Percentiles rank a stretch among this genome's conserved stretches.
Evolutionary conservation across 2,329 filamentous ascomycete species (phyloP).

Genomic region (Chrysoporthe cubensis): DNA sequence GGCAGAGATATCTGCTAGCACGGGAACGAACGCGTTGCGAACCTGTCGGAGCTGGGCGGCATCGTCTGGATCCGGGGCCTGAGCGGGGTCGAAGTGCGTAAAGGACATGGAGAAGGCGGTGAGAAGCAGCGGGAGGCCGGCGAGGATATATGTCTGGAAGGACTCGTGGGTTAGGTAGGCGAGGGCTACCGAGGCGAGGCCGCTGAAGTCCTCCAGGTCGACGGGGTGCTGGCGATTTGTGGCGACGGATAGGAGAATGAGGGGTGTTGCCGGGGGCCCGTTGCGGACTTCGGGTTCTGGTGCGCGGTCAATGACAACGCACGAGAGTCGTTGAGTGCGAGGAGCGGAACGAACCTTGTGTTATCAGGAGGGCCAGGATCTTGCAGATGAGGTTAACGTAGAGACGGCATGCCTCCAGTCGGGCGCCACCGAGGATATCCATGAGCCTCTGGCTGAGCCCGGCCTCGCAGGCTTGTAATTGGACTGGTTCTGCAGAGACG

Average conservation of each 20-base stretch:
- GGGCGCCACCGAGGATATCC: slow-evolving; percentile 51
- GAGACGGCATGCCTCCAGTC: slow-evolving; percentile 44
- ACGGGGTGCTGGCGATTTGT: slow-evolving; percentile 43
- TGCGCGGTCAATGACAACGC: slow-evolving; percentile 24
- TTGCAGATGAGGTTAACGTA: slow-evolving; percentile 60
- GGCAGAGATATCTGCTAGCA: slow-evolving; percentile 53
- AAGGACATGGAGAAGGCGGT: slow-evolving; percentile 53
- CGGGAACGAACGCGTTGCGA: slow-evolving; percentile 53
- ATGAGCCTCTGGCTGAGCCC: slow-evolving; percentile 55
- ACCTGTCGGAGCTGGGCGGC: slow-evolving; percentile 52
- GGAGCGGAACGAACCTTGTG: slow-evolving; percentile 46
- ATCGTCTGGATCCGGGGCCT: slow-evolving; percentile 50
- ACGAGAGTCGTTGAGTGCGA: background rate
- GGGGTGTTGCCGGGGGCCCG: slow-evolving; percentile 51
- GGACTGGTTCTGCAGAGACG: slow-evolving; percentile 55
- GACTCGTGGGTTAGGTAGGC: slow-evolving; percentile 59
- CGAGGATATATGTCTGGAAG: slow-evolving; percentile 55
- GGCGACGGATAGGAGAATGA: slow-evolving; percentile 55
- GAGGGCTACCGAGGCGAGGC: slow-evolving; percentile 55
- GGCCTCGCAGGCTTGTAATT: slow-evolving; percentile 57
- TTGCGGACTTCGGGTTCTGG: slow-evolving; percentile 50
- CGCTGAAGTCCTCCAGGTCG: slow-evolving; percentile 59
- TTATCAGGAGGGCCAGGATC: slow-evolving; percentile 57
- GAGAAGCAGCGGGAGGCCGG: slow-evolving; percentile 49
- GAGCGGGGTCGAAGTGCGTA: slow-evolving; percentile 43